These are phyloP conservation scores for Plectosphaerella plurivora DNA, from an alignment of 2,329 filamentous ascomycete genomes.

Conservation along the genomic window DNA sequence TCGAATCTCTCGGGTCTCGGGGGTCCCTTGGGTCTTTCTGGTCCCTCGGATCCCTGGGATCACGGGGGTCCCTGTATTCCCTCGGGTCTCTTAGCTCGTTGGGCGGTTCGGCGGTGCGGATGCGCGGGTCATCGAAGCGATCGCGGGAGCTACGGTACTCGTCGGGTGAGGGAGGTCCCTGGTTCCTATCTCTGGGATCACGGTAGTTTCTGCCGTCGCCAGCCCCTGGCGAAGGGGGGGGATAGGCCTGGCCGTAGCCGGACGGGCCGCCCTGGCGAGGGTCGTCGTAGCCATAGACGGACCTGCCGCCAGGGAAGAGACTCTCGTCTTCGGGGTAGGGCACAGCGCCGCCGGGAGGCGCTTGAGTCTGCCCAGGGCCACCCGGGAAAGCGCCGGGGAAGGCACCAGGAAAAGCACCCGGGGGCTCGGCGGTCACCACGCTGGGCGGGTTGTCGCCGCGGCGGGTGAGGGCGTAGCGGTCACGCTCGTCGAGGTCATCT, in stretches of 20 bases:
- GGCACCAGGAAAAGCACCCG: slow-evolving; percentile 4
- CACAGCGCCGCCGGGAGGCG: slow-evolving; percentile 15
- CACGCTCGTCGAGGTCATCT: slow-evolving; percentile 34
- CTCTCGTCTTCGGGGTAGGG: slow-evolving; percentile 34
- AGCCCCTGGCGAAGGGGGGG: slow-evolving; percentile 22
- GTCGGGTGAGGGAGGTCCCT: slow-evolving; percentile 15
- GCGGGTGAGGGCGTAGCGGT: slow-evolving; percentile 23
- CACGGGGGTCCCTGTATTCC: slow-evolving; percentile 7
- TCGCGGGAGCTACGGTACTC: slow-evolving; percentile 19
- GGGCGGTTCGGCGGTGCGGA: slow-evolving; percentile 10
- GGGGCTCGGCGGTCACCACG: slow-evolving; percentile 9
- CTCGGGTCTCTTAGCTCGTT: neutral
- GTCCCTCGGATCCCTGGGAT: slow-evolving; percentile 7
- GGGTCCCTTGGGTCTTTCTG: slow-evolving; percentile 22
- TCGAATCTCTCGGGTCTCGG: slow-evolving; percentile 23
- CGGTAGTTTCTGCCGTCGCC: slow-evolving; percentile 28
- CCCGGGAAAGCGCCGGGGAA: slow-evolving; percentile 23
- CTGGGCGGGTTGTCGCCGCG: slow-evolving; percentile 18
- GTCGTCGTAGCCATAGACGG: slow-evolving; percentile 35
- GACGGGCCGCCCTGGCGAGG: slow-evolving; percentile 11
- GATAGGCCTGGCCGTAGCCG: slow-evolving; percentile 23
- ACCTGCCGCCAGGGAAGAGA: slow-evolving; percentile 31
- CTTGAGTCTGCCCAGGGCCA: slow-evolving; percentile 5
- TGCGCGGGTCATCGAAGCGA: slow-evolving; percentile 18
- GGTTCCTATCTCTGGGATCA: slow-evolving; percentile 24